Percentiles rank a stretch among this genome's conserved stretches.
Conservation (phyloP, 2,329 filamentous ascomycete genomes). For the Arachnomyces sp. region DNA sequence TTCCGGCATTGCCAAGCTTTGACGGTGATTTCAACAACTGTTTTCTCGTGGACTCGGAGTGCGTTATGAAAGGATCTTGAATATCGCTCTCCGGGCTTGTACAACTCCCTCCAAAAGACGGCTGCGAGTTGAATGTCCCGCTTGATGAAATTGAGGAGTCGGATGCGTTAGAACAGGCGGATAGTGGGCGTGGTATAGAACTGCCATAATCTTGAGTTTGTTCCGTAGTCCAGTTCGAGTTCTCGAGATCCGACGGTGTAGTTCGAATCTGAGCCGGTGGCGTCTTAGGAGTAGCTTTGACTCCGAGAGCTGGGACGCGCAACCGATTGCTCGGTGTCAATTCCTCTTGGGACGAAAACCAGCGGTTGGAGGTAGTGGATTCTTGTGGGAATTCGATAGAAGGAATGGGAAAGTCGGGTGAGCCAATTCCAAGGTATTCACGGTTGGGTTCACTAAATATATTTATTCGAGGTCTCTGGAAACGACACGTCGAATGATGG, state of each 20-base stretch:
- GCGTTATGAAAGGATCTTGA: slow-evolving; percentile 48
- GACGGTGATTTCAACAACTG: slow-evolving; percentile 32
- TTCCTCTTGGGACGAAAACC: slow-evolving; percentile 14
- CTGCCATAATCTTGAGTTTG: slow-evolving; percentile 30
- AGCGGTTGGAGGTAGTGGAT: too few relatives aligned
- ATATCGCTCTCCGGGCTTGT: slow-evolving; percentile 55
- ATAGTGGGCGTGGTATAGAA: slow-evolving; percentile 48
- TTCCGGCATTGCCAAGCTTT: slow-evolving; percentile 21
- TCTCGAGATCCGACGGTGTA: slow-evolving; percentile 25
- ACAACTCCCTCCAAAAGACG: slow-evolving; percentile 53
- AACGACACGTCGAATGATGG: slow-evolving; percentile 35
- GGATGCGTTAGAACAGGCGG: slow-evolving; percentile 52
- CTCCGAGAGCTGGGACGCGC: slow-evolving; percentile 32
- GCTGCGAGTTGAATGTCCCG: slow-evolving; percentile 49
- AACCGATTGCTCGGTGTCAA: slow-evolving; percentile 27
- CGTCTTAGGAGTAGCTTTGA: slow-evolving; percentile 34
- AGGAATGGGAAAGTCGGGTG: slow-evolving; percentile 34
- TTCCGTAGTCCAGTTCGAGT: slow-evolving; percentile 25
- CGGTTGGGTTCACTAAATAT: slow-evolving; percentile 26
- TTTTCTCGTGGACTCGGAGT: slow-evolving; percentile 32
- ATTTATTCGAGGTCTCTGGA: slow-evolving; percentile 34
- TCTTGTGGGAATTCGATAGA: slow-evolving; percentile 34
- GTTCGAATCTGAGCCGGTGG: slow-evolving; percentile 39
- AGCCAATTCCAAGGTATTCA: slow-evolving; percentile 26
- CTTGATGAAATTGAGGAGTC: slow-evolving; percentile 57